Evolutionary conservation across 1,284 basidiomycete genomes (phyloP), one percentile per base, ranked within the genome.

Genomic region (Ganoderma sinense): DNA sequence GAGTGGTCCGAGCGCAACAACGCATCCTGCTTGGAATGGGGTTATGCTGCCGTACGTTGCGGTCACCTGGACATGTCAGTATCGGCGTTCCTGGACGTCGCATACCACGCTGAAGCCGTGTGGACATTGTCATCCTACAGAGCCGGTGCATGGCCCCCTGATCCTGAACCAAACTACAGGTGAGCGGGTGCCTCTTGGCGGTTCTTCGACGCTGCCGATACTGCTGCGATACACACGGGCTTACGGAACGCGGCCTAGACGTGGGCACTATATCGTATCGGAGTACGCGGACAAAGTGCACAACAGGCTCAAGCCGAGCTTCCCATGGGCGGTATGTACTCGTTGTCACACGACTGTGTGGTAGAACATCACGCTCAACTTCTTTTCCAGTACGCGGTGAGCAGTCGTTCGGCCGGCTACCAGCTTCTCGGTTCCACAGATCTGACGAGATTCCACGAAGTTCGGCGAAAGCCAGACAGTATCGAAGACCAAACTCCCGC

Each of bases 161-260:
- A 87, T 23, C 93, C 94, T 0, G 90, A 91, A 70, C 85, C 86
- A 45, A 95, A 96, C 77, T 96, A 95, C 78, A 87, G 94, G 91
- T 91, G 67, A 68, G 83, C 71, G 41, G 33, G 65, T 55, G 23
- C 48, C 53, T 56, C n/a, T 55, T 14, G 40, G 45, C 16, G 36
- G n/a, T 36, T 33, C 45, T 29, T 67, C 40, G 8, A 8, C 23
- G 10, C 39, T 59, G 23, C 51, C n/a, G 31, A 29, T 31, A 29
- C 33, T 23, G 7, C 18, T 39, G 59, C 40, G 31, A 60, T 66
- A 64, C 40, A 62, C 29, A 26, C 68, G 43, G 26, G 31, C 62
- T 71, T 65, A 71, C 61, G 56, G 61, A 23, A 40, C 67, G 68
- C 53, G 26, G 43, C 20, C 66, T 69, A 93, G 92, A 69, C 93